Evolutionary conservation across 1,284 basidiomycete genomes (phyloP).

Genomic region (Apiotrichum brassicae): DNA sequence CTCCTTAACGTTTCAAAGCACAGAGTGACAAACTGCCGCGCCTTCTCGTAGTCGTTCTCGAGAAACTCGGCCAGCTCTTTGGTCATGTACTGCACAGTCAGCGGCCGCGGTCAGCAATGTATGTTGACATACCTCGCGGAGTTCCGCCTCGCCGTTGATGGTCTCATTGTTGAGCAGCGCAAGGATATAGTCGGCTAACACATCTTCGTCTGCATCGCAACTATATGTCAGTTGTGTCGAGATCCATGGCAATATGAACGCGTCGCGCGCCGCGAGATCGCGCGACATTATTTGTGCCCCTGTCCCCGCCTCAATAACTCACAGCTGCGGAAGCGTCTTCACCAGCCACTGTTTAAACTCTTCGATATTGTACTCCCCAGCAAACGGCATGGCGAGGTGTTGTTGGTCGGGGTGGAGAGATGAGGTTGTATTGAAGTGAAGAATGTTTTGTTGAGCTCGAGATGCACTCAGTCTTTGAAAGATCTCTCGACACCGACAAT

Average conservation of each 20-base stretch:
- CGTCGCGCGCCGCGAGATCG: not conserved
- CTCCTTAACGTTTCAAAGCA: conserved; percentile 73
- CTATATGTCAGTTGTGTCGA: conserved; percentile 48
- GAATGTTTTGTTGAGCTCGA: too few species aligned
- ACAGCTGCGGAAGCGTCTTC: conserved; percentile 79
- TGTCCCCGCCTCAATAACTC: too few species aligned
- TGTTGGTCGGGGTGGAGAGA: not conserved
- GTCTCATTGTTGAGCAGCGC: conserved; percentile 89
- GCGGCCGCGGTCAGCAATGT: not conserved
- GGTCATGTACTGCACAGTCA: conserved; percentile 52
- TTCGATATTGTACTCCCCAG: too few species aligned
- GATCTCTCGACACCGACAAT: not conserved
- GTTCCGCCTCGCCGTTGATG: conserved; percentile 59
- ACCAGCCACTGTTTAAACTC: conserved; percentile 62
- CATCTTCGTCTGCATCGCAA: conserved; percentile 91
- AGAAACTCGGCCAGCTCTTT: conserved; percentile 84
- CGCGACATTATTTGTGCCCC: not conserved
- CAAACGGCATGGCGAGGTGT: too few species aligned
- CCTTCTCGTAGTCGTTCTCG: conserved; percentile 82
- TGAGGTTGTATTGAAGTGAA: not conserved
- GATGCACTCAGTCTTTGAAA: not conserved
- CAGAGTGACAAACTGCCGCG: conserved; percentile 68
- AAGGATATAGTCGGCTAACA: conserved; percentile 88
- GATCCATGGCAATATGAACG: not conserved
- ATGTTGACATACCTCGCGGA: conserved; percentile 52